A percentile compares a stretch with the other conserved stretches of the same genome.
phyloP scores from a whole-genome alignment of 2,329 filamentous ascomycete species.

The Coniosporium tulheliwenetii region DNA sequence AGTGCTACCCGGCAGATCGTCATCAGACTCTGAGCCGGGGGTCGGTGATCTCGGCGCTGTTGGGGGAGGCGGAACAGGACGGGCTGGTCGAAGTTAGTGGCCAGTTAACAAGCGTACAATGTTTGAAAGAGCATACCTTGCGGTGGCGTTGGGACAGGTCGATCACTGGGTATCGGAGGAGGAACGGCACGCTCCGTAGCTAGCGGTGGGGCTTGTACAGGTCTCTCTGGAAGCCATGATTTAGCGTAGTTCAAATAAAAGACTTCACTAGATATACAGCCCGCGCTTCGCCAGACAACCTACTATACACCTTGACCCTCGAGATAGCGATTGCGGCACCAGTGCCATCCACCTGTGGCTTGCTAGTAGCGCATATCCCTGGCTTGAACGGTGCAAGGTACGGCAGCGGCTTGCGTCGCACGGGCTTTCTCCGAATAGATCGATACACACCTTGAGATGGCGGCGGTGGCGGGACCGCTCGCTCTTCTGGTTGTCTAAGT shows the following conservation, averaged over 20 bases:
- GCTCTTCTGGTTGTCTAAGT: slow-evolving; percentile 20
- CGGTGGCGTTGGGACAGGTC: slow-evolving; percentile 26
- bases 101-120: no score
- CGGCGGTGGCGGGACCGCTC: slow-evolving; percentile 25
- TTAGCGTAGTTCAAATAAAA: no score
- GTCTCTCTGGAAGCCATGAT: slow-evolving; percentile 18
- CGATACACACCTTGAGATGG: no score
- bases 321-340: no score
- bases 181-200: slow-evolving; percentile 11
- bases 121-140: background rate
- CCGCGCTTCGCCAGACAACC: no score
- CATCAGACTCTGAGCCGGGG: slow-evolving; percentile 73
- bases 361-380: no score
- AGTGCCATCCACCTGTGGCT: no score
- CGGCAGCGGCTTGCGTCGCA: no score
- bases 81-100: slow-evolving; percentile 32
- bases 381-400: no score
- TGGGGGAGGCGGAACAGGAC: slow-evolving; percentile 41
- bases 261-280: no score
- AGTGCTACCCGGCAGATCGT: slow-evolving; percentile 44
- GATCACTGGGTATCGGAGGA: slow-evolving; percentile 19
- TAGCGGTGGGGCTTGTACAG: slow-evolving; percentile 20
- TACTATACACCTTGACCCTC: no score
- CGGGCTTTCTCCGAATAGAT: no score
- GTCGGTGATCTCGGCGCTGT: slow-evolving; percentile 46